These are phyloP conservation scores for Hypoxylon sp. DNA, from an alignment of 2,329 filamentous ascomycete genomes.

Conservation along the genomic window DNA sequence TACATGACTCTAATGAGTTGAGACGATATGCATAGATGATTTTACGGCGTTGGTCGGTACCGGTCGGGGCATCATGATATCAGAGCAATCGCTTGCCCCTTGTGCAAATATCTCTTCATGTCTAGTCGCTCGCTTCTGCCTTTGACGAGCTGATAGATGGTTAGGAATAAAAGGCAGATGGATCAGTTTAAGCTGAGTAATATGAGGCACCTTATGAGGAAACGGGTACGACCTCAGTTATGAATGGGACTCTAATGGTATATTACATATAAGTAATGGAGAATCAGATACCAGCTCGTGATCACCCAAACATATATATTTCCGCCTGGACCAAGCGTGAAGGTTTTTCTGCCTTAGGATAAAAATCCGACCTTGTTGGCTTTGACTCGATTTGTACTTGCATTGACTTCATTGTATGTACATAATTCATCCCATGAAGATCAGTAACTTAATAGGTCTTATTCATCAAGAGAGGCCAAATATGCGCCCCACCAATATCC, in stretches of 20 bases:
- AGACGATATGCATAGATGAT: constrained; percentile 44
- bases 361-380: background rate
- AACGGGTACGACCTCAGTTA: constrained; percentile 34
- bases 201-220: constrained; percentile 24
- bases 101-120: constrained; percentile 28
- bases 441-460: constrained; percentile 7
- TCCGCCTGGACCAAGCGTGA: background rate
- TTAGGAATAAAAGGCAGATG: constrained; percentile 30
- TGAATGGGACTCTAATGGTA: constrained; percentile 33
- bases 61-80: constrained; percentile 47
- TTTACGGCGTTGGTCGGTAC: constrained; percentile 46
- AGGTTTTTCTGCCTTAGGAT: constrained; percentile 7
- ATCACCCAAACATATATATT: constrained; percentile 30
- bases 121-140: constrained; percentile 43
- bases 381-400: background rate
- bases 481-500: constrained; percentile 1
- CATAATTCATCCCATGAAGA: background rate
- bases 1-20: constrained; percentile 20
- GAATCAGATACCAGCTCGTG: constrained; percentile 43
- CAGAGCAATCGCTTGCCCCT: constrained; percentile 49
- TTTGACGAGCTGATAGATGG: constrained; percentile 39
- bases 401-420: background rate
- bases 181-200: constrained; percentile 27
- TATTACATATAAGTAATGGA: constrained; percentile 35
- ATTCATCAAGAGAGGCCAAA: constrained; percentile 22